Conservation (phyloP, 208 protist species). For the Angomonas ambiguus region DNA sequence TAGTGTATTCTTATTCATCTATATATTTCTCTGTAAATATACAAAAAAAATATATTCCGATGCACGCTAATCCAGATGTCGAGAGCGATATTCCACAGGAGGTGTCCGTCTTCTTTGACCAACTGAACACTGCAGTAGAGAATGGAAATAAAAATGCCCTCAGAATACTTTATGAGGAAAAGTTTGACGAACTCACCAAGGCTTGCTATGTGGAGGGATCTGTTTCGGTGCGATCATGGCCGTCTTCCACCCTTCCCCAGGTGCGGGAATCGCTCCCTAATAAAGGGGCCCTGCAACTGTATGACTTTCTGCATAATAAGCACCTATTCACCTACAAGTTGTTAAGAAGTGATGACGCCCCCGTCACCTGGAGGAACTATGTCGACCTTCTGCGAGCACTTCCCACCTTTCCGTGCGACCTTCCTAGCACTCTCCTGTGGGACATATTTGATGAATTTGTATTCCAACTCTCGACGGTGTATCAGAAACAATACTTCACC, state of each 20-base stretch:
- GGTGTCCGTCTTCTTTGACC: conserved; percentile 68
- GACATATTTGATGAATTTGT: conserved; percentile 90
- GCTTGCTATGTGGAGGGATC: conserved; percentile 65
- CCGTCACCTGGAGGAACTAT: conserved; percentile 73
- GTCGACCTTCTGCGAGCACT: conserved; percentile 49
- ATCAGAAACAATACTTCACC: conserved; percentile 72
- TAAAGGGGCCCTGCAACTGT: conserved; percentile 62
- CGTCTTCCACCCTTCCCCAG: conserved; percentile 48
- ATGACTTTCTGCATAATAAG: conserved; percentile 84
- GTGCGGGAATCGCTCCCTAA: conserved; percentile 62
- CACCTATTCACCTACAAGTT: conserved; percentile 76
- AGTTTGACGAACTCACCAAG: conserved; percentile 72
- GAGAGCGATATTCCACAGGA: conserved; percentile 84
- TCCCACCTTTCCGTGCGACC: conserved; percentile 37
- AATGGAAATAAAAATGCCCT: conserved; percentile 53
- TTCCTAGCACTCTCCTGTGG: conserved; percentile 86
- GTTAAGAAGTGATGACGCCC: conserved; percentile 49
- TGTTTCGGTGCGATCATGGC: conserved; percentile 73
- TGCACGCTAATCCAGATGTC: conserved; percentile 88
- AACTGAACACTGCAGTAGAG: conserved; percentile 72
- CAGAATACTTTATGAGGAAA: conserved; percentile 74
- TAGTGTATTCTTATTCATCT: conserved; percentile 8
- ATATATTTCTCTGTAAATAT: conserved; percentile 1
- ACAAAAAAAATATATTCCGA: conserved; percentile 25
- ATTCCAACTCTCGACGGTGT: conserved; percentile 86